Conservation (phyloP, 768 basidiomycete genomes). For the Termitomyces sp. region DNA sequence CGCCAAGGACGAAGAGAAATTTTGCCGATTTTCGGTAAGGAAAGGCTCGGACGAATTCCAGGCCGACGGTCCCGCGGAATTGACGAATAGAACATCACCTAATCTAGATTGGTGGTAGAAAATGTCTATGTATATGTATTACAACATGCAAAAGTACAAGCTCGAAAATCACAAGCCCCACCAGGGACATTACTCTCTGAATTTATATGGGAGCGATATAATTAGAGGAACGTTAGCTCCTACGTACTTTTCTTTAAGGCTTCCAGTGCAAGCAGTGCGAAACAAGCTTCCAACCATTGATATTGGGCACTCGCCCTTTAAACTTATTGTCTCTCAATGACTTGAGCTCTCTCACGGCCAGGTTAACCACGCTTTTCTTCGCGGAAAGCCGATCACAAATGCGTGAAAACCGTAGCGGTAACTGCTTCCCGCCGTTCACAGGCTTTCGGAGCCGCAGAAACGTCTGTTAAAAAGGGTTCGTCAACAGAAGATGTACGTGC, state of each 20-base stretch:
- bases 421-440: neutral
- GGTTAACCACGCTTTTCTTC: neutral
- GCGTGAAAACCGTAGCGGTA: neutral
- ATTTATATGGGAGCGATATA: neutral
- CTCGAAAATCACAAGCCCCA: conserved; percentile 3
- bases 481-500: neutral
- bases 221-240: neutral
- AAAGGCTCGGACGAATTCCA: neutral
- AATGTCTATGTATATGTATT: neutral
- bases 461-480: neutral
- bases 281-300: neutral
- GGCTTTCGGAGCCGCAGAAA: conserved; percentile 7
- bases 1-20: neutral
- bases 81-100: conserved; percentile 7
- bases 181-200: neutral
- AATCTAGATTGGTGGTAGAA: conserved; percentile 1
- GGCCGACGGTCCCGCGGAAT: conserved; percentile 6
- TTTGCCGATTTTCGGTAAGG: neutral
- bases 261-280: neutral
- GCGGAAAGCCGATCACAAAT: neutral
- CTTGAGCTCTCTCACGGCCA: neutral
- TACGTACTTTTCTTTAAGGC: too few species aligned
- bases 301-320: neutral
- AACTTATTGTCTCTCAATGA: neutral
- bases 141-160: neutral